Percentiles rank a stretch among this genome's conserved stretches.
phyloP scores from a whole-genome alignment of 768 basidiomycete genomes.

The Hortiboletus flavorubellus region DNA sequence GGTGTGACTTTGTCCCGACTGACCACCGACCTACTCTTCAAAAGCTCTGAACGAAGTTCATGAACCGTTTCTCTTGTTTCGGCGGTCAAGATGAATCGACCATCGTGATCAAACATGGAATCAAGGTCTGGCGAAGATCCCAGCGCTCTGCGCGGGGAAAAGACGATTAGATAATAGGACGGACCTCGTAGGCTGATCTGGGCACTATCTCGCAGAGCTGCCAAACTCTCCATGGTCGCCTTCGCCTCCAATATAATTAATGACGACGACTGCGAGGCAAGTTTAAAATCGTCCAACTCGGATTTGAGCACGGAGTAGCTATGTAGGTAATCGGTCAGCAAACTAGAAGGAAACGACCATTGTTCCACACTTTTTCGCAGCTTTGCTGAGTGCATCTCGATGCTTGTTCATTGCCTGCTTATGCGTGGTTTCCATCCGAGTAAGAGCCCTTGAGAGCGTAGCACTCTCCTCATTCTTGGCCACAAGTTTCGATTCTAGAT shows the following conservation, averaged over 20 bases:
- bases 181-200: conserved; percentile 26
- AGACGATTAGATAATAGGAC: background rate
- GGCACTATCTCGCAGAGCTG: conserved; percentile 20
- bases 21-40: conserved; percentile 27
- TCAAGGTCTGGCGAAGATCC: conserved; percentile 24
- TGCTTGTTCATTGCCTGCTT: conserved; percentile 12
- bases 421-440: conserved; percentile 13
- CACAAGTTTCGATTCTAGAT: conserved; percentile 20
- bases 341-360: background rate
- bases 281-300: conserved; percentile 28
- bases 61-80: conserved; percentile 29
- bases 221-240: conserved; percentile 24
- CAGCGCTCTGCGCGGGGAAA: background rate
- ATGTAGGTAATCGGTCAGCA: background rate
- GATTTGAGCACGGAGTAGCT: conserved; percentile 33
- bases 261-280: conserved; percentile 21
- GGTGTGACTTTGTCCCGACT: background rate
- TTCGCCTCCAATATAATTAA: conserved; percentile 23
- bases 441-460: conserved; percentile 11
- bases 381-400: conserved; percentile 17
- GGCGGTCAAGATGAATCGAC: conserved; percentile 22
- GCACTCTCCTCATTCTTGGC: conserved; percentile 13
- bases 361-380: conserved; percentile 18
- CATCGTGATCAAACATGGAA: conserved; percentile 26
- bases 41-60: conserved; percentile 36